phyloP scores from a whole-genome alignment of 2,329 filamentous ascomycete species.

The Phoma sp. region DNA sequence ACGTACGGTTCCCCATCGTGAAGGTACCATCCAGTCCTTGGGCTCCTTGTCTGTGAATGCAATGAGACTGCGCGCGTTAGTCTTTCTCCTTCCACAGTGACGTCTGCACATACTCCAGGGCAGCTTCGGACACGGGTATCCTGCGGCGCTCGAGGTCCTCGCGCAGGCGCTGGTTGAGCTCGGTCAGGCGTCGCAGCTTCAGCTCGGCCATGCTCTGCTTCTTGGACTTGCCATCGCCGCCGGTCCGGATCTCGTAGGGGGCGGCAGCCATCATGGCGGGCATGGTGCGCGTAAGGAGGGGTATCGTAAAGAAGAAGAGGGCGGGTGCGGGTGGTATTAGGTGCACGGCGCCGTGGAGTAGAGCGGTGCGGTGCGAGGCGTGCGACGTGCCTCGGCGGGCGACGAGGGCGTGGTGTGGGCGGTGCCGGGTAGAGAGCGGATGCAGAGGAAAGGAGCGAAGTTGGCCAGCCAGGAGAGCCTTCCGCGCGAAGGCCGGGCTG shows the following conservation, averaged over 20 bases:
- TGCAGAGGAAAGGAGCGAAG: slow-evolving; percentile 43
- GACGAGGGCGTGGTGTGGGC: slow-evolving; percentile 27
- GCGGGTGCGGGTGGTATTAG: slow-evolving; percentile 30
- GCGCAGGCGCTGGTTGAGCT: slow-evolving; percentile 93
- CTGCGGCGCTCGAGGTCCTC: slow-evolving; percentile 95
- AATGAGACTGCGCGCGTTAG: slow-evolving; percentile 75
- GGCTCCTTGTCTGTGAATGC: slow-evolving; percentile 94
- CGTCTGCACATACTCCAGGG: slow-evolving; percentile 62
- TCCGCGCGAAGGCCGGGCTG: slow-evolving; percentile 38
- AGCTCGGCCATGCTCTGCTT: slow-evolving; percentile 99
- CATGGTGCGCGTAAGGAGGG: slow-evolving; percentile 29
- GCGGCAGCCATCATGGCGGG: slow-evolving; percentile 62
- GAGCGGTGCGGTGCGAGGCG: slow-evolving; percentile 27
- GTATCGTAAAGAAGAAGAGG: slow-evolving; percentile 23
- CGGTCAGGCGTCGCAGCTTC: slow-evolving; percentile 93
- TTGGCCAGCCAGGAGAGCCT: slow-evolving; percentile 38
- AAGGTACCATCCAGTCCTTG: slow-evolving; percentile 98
- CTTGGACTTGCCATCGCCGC: slow-evolving; percentile 79
- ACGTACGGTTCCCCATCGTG: slow-evolving; percentile 84
- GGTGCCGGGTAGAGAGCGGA: slow-evolving; percentile 26
- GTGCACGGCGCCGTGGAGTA: slow-evolving; percentile 29
- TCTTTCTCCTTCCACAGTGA: too few relatives aligned
- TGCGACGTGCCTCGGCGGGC: slow-evolving; percentile 41
- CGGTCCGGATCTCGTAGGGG: slow-evolving; percentile 71
- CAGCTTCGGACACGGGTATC: slow-evolving; percentile 93